These are phyloP conservation scores for Kentomonas sorsogonicus DNA, from an alignment of 208 protist genomes.

Conservation along the genomic window DNA sequence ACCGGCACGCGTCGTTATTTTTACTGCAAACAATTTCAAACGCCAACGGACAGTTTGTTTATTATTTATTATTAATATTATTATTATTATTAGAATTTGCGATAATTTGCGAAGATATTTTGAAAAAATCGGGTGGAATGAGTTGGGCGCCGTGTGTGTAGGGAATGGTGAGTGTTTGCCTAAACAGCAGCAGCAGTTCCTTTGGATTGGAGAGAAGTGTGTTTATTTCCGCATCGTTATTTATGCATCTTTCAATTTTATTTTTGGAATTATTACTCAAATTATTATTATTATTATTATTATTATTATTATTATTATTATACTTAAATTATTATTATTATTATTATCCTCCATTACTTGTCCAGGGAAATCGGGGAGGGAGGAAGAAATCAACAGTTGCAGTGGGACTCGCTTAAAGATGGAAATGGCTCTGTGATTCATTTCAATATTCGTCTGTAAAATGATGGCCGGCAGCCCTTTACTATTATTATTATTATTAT, in stretches of 20 bases:
- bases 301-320: too few species aligned
- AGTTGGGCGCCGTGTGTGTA: slow-evolving; percentile 7
- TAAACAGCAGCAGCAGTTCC: background rate
- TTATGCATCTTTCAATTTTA: too few species aligned
- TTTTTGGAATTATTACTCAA: too few species aligned
- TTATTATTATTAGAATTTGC: background rate
- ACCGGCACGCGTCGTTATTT: slow-evolving; percentile 5
- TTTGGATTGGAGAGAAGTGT: too few species aligned
- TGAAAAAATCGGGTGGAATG: slow-evolving; percentile 1
- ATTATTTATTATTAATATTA: background rate
- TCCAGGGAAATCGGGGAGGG: too few species aligned
- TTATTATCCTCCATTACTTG: too few species aligned
- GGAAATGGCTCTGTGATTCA: too few species aligned
- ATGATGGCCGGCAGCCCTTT: background rate
- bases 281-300: too few species aligned
- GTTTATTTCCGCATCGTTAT: too few species aligned
- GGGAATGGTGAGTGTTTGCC: background rate
- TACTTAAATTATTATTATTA: too few species aligned
- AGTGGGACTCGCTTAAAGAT: too few species aligned
- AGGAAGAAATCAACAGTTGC: too few species aligned
- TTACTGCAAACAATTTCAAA: slow-evolving; percentile 3
- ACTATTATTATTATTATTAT: slow-evolving; percentile 1
- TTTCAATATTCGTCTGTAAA: background rate
- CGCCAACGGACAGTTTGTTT: background rate
- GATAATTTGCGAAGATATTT: background rate